Conservation (phyloP, 2,329 filamentous ascomycete genomes). For the Sporothrix schenckii region DNA sequence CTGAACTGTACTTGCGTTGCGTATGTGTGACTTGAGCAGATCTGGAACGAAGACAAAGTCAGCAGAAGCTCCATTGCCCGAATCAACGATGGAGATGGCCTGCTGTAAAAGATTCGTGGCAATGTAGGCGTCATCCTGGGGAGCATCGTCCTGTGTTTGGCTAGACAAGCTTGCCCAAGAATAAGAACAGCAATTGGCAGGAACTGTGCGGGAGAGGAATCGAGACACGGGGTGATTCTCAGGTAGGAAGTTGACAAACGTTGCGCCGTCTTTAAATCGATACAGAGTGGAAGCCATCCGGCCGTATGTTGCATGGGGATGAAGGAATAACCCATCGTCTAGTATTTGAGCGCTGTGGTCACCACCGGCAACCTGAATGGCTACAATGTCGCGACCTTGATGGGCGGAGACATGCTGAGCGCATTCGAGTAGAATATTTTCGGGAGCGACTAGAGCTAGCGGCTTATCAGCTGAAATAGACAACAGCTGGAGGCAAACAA, state of each 20-base stretch:
- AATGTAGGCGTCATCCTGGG: background rate
- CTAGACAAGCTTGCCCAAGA: background rate
- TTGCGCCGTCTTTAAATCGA: constrained; percentile 32
- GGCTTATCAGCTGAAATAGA: constrained; percentile 29
- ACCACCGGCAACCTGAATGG: background rate
- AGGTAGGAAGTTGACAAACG: constrained; percentile 44
- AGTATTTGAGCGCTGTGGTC: background rate
- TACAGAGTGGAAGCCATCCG: constrained; percentile 12
- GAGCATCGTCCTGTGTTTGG: too few relatives aligned
- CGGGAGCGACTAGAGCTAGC: constrained; percentile 45
- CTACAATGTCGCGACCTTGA: background rate
- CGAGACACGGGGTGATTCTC: constrained; percentile 39
- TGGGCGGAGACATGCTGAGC: constrained; percentile 33
- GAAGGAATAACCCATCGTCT: constrained; percentile 24
- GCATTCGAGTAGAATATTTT: constrained; percentile 40
- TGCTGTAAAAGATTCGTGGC: too few relatives aligned
- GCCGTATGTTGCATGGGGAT: constrained; percentile 7
- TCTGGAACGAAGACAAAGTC: constrained; percentile 13
- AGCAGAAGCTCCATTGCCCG: too few relatives aligned
- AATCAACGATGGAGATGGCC: background rate
- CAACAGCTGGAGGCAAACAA: constrained; percentile 36
- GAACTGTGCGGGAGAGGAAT: constrained; percentile 38
- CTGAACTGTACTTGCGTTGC: constrained; percentile 34
- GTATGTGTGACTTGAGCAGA: background rate
- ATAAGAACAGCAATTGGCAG: constrained; percentile 26